These are phyloP conservation scores for Skeletonema marinoi DNA, from an alignment of 108 stramenopile species.

Conservation along the genomic window DNA sequence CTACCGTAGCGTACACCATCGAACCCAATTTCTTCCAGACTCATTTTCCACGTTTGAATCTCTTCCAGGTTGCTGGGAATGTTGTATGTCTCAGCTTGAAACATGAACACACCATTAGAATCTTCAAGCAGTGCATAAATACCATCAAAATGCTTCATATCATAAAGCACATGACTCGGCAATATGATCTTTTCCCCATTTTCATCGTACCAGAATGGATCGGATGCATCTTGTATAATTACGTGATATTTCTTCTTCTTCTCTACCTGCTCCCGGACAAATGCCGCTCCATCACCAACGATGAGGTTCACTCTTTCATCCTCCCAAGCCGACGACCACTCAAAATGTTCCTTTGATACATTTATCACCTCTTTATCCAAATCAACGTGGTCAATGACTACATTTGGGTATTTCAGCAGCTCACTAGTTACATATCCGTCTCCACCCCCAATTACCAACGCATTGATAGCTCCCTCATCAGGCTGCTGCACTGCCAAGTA, in stretches of 20 bases:
- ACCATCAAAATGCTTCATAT: constrained; percentile 59
- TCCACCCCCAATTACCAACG: constrained; percentile 78
- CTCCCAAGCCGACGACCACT: constrained; percentile 78
- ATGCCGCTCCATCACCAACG: constrained; percentile 75
- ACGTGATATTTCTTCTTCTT: constrained; percentile 62
- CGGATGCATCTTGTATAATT: constrained; percentile 81
- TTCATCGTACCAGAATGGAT: constrained; percentile 66
- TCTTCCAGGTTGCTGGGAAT: constrained; percentile 70
- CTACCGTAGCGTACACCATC: constrained; percentile 65
- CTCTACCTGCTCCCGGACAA: constrained; percentile 46
- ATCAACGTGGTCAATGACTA: constrained; percentile 83
- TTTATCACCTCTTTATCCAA: constrained; percentile 75
- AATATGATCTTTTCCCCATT: constrained; percentile 54
- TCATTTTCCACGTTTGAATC: constrained; percentile 61
- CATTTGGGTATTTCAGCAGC: constrained; percentile 57
- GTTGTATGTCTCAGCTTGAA: constrained; percentile 80
- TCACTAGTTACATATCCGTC: constrained; percentile 65
- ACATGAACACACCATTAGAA: constrained; percentile 64
- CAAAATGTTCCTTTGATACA: constrained; percentile 63
- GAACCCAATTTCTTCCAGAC: constrained; percentile 63
- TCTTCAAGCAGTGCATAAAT: constrained; percentile 52
- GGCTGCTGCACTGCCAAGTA: constrained; percentile 26
- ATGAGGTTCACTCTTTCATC: constrained; percentile 67
- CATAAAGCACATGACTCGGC: constrained; percentile 71
- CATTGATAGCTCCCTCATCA: constrained; percentile 37